A percentile compares a stretch with the other conserved stretches of the same genome.
phyloP scores from a whole-genome alignment of 495 filamentous ascomycete species.

The Filosporella fistucella region DNA sequence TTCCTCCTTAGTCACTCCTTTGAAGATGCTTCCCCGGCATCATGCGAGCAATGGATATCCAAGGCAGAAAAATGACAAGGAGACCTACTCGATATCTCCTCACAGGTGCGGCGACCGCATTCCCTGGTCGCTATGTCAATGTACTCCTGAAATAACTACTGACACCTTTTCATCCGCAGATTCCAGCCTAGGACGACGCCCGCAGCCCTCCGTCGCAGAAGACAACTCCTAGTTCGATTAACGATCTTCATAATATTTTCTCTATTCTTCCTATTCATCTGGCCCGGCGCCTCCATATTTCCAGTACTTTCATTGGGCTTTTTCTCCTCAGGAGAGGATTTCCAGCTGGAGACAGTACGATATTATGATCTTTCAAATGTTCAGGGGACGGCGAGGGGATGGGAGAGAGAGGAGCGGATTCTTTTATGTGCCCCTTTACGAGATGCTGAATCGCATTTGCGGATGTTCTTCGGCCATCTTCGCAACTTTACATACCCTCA shows the following conservation, averaged over 20 bases:
- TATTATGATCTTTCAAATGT: slow-evolving; percentile 94
- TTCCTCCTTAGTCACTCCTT: slow-evolving; percentile 1
- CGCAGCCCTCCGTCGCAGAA: slow-evolving; percentile 67
- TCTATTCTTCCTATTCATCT: slow-evolving; percentile 57
- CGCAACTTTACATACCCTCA: slow-evolving; percentile 97
- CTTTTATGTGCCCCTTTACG: slow-evolving; percentile 92
- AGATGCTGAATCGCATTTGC: slow-evolving; percentile 88
- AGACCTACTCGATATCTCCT: slow-evolving; percentile 80
- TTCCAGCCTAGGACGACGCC: slow-evolving; percentile 80
- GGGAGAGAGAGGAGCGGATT: slow-evolving; percentile 93
- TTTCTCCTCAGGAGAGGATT: slow-evolving; percentile 61
- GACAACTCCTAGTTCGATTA: slow-evolving; percentile 67
- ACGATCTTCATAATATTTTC: slow-evolving; percentile 42
- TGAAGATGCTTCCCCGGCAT: slow-evolving; percentile 54
- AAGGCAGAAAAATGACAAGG: slow-evolving; percentile 39
- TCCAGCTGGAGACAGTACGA: slow-evolving; percentile 85
- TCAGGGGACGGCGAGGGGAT: slow-evolving; percentile 83
- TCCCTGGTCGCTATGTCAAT: not conserved
- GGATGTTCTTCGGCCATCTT: slow-evolving; percentile 98
- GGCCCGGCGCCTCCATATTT: slow-evolving; percentile 65
- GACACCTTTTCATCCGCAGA: slow-evolving; percentile 37
- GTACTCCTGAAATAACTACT: slow-evolving; percentile 1
- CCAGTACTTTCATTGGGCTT: slow-evolving; percentile 71
- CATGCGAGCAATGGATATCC: slow-evolving; percentile 68
- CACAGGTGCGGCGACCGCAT: slow-evolving; percentile 58